Evolutionary conservation across 169 alveolate species (phyloP).

Genomic region (Cystoisospora suis): DNA sequence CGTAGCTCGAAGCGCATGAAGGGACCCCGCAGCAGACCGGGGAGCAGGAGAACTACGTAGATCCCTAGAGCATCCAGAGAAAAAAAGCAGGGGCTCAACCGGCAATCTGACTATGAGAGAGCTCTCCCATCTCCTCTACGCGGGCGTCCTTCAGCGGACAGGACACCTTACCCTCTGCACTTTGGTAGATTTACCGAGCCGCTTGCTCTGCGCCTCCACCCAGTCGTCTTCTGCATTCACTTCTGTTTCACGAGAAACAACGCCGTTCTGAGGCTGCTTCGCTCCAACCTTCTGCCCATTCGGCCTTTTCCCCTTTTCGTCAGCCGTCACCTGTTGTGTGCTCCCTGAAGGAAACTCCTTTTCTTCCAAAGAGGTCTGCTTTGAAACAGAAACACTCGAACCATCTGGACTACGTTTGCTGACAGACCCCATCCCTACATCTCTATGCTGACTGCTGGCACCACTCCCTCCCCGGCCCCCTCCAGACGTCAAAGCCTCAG

Average conservation of each 20-base stretch:
- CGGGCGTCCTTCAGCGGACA: too few relatives aligned
- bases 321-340: not conserved
- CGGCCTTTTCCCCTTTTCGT: not conserved
- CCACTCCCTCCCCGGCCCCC: not conserved
- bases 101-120: too few relatives aligned
- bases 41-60: too few relatives aligned
- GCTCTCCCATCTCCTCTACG: too few relatives aligned
- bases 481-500: conserved; percentile 6
- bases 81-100: too few relatives aligned
- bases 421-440: not conserved
- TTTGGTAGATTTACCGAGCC: not conserved
- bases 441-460: not conserved
- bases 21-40: too few relatives aligned
- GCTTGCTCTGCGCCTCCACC: conserved; percentile 33
- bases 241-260: not conserved
- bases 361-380: not conserved
- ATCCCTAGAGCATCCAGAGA: too few relatives aligned
- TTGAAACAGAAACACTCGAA: not conserved
- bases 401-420: not conserved
- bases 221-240: conserved; percentile 31
- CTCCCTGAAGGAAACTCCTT: too few relatives aligned
- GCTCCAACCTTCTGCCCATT: not conserved
- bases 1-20: too few relatives aligned
- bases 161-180: too few relatives aligned
- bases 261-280: not conserved